These are phyloP conservation scores for Thelonectria discophora DNA, from an alignment of 2,329 filamentous ascomycete genomes.

Conservation along the genomic window DNA sequence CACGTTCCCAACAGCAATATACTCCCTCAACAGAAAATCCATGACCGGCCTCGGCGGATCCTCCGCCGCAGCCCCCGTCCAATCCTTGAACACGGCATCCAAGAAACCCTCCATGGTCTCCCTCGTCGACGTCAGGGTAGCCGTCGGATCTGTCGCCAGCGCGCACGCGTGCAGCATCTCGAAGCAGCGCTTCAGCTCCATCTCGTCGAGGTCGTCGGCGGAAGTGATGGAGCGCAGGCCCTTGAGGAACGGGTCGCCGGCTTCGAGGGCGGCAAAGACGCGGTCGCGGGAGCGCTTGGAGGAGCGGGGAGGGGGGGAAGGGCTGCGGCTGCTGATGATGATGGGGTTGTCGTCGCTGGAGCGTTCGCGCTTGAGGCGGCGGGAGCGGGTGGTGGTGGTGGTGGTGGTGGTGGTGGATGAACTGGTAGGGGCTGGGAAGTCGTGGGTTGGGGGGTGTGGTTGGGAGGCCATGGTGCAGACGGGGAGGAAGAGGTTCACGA, in stretches of 20 bases:
- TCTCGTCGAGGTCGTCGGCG: constrained; percentile 41
- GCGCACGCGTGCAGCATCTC: constrained; percentile 47
- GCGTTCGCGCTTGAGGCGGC: constrained; percentile 18
- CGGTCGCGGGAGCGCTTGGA: constrained; percentile 29
- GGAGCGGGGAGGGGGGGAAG: constrained; percentile 27
- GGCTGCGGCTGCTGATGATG: constrained; percentile 28
- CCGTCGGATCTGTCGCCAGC: constrained; percentile 36
- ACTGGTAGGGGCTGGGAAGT: background rate
- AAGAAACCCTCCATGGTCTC: constrained; percentile 47
- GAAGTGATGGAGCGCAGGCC: constrained; percentile 32
- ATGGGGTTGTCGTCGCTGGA: constrained; percentile 15
- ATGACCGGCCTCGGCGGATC: constrained; percentile 36
- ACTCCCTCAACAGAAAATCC: constrained; percentile 44
- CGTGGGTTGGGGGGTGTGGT: background rate
- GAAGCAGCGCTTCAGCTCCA: constrained; percentile 44
- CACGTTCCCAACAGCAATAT: constrained; percentile 39
- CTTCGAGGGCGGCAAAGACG: constrained; percentile 41
- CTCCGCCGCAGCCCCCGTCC: constrained; percentile 29
- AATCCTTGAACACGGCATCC: constrained; percentile 44
- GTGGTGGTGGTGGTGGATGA: background rate
- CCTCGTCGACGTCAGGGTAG: constrained; percentile 37
- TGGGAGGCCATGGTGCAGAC: background rate
- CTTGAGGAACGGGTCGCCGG: constrained; percentile 31
- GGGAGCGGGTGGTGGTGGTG: background rate
- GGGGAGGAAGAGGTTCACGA: too few relatives aligned